phyloP scores from a whole-genome alignment of 805 yeast genomes.

The Kuraishia hungarica region DNA sequence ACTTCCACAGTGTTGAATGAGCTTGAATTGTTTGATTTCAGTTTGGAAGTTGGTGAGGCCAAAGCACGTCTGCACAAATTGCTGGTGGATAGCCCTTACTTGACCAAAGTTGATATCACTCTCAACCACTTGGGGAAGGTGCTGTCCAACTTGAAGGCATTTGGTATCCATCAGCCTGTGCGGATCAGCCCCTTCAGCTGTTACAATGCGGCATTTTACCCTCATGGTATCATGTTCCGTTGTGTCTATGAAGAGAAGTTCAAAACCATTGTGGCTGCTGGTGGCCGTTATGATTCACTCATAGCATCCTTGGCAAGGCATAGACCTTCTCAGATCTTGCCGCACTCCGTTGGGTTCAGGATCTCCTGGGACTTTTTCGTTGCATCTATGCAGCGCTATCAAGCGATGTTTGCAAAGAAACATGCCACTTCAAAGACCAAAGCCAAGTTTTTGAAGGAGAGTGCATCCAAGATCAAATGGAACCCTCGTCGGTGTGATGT shows the following conservation, averaged over 20 bases:
- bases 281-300: slow-evolving; percentile 85
- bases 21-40: slow-evolving; percentile 71
- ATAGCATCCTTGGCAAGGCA: slow-evolving; percentile 56
- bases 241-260: slow-evolving; percentile 58
- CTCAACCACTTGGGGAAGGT: slow-evolving; percentile 56
- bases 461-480: slow-evolving; percentile 33
- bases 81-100: slow-evolving; percentile 66
- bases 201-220: slow-evolving; percentile 72
- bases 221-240: slow-evolving; percentile 82
- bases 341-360: slow-evolving; percentile 80
- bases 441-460: slow-evolving; percentile 24
- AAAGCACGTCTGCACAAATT: slow-evolving; percentile 53
- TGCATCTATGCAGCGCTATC: slow-evolving; percentile 38
- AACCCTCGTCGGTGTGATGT: slow-evolving; percentile 69
- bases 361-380: slow-evolving; percentile 65
- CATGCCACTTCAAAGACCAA: slow-evolving; percentile 15
- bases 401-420: slow-evolving; percentile 22
- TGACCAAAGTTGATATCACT: slow-evolving; percentile 53
- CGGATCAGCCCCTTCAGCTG: slow-evolving; percentile 76
- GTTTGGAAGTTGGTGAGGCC: slow-evolving; percentile 59
- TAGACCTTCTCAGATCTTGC: slow-evolving; percentile 21
- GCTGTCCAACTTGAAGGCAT: slow-evolving; percentile 37
- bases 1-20: slow-evolving; percentile 80
- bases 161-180: slow-evolving; percentile 53
- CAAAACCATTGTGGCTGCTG: slow-evolving; percentile 64